Evolutionary conservation across 352 stramenopile species (phyloP).

Genomic region (Globisporangium cystogenes): DNA sequence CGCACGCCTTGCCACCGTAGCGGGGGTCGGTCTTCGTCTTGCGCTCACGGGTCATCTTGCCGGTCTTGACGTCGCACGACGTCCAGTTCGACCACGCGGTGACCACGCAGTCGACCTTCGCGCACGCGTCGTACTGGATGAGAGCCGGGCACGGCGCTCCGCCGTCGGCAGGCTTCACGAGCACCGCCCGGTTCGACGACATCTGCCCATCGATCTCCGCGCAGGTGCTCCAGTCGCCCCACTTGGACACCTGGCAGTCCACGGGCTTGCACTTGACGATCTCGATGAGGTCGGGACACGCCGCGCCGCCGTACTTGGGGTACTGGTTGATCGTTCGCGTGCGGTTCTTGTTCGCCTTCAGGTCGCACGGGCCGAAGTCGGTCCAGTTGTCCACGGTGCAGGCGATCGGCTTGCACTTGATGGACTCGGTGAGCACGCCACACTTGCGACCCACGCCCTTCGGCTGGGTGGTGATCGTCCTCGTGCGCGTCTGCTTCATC

Average conservation of each 20-base stretch:
- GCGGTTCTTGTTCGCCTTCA: slow-evolving; percentile 32
- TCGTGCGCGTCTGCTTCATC: slow-evolving; percentile 34
- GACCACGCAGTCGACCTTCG: slow-evolving; percentile 40
- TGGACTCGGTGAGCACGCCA: slow-evolving; percentile 23
- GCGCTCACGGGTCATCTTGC: slow-evolving; percentile 16
- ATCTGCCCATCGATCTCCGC: slow-evolving; percentile 28
- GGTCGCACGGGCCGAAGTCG: slow-evolving; percentile 29
- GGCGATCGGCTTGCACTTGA: slow-evolving; percentile 34
- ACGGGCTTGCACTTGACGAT: slow-evolving; percentile 44
- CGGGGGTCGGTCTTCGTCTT: slow-evolving; percentile 5
- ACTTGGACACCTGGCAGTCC: slow-evolving; percentile 48
- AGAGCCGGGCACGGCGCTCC: slow-evolving; percentile 37
- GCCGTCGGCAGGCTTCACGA: slow-evolving; percentile 25
- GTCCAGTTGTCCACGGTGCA: slow-evolving; percentile 50
- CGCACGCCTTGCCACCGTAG: slow-evolving; percentile 13
- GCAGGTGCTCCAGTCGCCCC: slow-evolving; percentile 29
- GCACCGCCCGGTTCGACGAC: slow-evolving; percentile 27
- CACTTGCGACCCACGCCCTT: slow-evolving; percentile 24
- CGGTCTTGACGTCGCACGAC: slow-evolving; percentile 15
- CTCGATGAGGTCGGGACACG: slow-evolving; percentile 40
- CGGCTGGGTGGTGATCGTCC: slow-evolving; percentile 14
- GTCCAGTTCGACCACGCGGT: slow-evolving; percentile 26
- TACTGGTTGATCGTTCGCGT: slow-evolving; percentile 23
- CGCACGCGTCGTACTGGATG: slow-evolving; percentile 31
- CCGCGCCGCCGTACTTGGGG: slow-evolving; percentile 23